A percentile compares a stretch with the other conserved stretches of the same genome.
These are phyloP conservation scores for Candida manassasensis DNA, from an alignment of 805 yeast genomes.

Conservation along the genomic window DNA sequence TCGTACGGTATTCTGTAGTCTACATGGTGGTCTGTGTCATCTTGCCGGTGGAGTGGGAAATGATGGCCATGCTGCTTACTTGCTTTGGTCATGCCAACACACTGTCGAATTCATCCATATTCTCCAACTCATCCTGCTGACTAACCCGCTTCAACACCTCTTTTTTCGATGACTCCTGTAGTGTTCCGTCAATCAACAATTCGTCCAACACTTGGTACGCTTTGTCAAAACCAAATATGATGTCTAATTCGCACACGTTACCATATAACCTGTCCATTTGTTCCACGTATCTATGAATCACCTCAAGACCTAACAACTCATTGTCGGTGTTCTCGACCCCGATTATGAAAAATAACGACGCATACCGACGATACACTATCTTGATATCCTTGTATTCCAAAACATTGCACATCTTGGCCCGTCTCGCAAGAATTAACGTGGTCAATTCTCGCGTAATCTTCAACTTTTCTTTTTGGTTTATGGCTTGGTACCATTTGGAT, in stretches of 20 bases:
- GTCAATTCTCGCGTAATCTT: constrained; percentile 82
- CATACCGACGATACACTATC: constrained; percentile 87
- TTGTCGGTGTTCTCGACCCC: constrained; percentile 83
- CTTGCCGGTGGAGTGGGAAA: no score
- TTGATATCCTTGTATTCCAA: constrained; percentile 81
- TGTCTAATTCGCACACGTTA: constrained; percentile 93
- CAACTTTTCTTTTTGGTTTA: constrained; percentile 79
- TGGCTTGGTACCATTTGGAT: constrained; percentile 87
- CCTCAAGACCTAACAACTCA: constrained; percentile 79
- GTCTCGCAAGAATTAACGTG: constrained; percentile 75
- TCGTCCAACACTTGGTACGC: constrained; percentile 93
- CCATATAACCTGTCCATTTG: constrained; percentile 95
- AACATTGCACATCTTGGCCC: constrained; percentile 94
- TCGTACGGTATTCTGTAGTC: no score
- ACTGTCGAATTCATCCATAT: constrained; percentile 57
- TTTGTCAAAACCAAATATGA: constrained; percentile 90
- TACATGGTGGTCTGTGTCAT: no score
- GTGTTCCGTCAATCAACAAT: constrained; percentile 78
- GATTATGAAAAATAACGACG: constrained; percentile 84
- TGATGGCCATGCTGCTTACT: no score
- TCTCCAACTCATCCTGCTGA: constrained; percentile 85
- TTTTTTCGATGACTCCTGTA: constrained; percentile 76
- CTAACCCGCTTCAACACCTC: constrained; percentile 74
- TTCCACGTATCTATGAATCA: constrained; percentile 90
- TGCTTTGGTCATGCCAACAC: constrained; percentile 25